Evolutionary conservation across 148 eudicot species (phyloP).

Genomic region (Drosera capensis): DNA sequence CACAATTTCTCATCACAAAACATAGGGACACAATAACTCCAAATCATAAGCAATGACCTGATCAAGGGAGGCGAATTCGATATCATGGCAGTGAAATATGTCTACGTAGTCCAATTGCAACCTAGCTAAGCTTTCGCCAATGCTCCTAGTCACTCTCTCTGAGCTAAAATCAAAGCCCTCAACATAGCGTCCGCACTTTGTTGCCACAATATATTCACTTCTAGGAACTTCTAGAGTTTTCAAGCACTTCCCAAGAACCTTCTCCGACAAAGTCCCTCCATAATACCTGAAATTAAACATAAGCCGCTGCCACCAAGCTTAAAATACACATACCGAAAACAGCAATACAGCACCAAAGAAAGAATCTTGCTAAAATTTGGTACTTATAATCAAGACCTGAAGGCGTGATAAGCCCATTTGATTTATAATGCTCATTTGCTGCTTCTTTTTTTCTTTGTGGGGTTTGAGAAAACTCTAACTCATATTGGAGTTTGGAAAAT

Average conservation of each 20-base stretch:
- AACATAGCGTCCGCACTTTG: slow-evolving; percentile 81
- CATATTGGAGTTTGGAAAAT: no score
- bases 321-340: neutral
- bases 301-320: no score
- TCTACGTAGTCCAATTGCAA: slow-evolving; percentile 97
- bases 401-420: no score
- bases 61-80: slow-evolving; percentile 88
- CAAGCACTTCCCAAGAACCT: slow-evolving; percentile 61
- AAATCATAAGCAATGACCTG: slow-evolving; percentile 37
- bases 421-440: no score
- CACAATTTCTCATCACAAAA: neutral
- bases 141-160: slow-evolving; percentile 83
- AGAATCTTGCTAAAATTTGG: neutral
- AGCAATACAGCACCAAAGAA: neutral
- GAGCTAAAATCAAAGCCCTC: slow-evolving; percentile 98
- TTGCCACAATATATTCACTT: slow-evolving; percentile 70
- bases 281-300: slow-evolving; percentile 73
- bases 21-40: neutral
- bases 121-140: slow-evolving; percentile 90
- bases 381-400: no score
- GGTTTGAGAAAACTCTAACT: no score
- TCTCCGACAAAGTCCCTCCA: slow-evolving; percentile 92
- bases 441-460: no score
- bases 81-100: slow-evolving; percentile 93
- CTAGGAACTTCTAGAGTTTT: slow-evolving; percentile 77